These are phyloP conservation scores for Trametes cinnabarina DNA, from an alignment of 768 basidiomycete species.

Conservation along the genomic window DNA sequence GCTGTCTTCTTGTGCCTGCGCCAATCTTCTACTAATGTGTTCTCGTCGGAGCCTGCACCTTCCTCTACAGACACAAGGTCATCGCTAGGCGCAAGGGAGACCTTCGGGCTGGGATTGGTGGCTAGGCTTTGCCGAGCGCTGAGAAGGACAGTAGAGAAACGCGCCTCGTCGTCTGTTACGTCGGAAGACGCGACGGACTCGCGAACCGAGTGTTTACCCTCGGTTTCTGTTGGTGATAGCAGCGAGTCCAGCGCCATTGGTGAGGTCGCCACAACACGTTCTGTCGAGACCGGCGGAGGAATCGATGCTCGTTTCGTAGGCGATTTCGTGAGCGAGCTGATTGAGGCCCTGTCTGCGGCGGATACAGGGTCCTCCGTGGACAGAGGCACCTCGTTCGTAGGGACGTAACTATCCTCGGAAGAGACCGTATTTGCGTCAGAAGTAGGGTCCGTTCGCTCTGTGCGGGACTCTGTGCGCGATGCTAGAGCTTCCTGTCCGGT, in stretches of 20 bases:
- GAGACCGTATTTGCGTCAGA: neutral
- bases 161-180: constrained; percentile 57
- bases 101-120: constrained; percentile 27
- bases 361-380: neutral
- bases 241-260: constrained; percentile 27
- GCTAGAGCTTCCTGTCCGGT: neutral
- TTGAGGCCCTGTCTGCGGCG: neutral
- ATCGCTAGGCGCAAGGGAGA: constrained; percentile 25
- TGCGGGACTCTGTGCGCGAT: neutral
- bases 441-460: neutral
- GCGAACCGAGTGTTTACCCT: constrained; percentile 20
- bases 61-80: constrained; percentile 20
- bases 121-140: constrained; percentile 35
- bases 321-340: neutral
- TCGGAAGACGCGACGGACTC: constrained; percentile 57
- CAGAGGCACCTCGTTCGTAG: too few species aligned
- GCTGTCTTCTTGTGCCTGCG: constrained; percentile 57
- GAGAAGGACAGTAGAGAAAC: constrained; percentile 53
- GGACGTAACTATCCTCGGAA: neutral
- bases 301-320: neutral
- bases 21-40: constrained; percentile 16
- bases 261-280: neutral
- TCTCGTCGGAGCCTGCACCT: constrained; percentile 24
- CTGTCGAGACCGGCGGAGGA: neutral
- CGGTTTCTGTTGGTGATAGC: constrained; percentile 31